phyloP scores from a whole-genome alignment of 352 stramenopile species.

The Aphanomyces cochlioides region DNA sequence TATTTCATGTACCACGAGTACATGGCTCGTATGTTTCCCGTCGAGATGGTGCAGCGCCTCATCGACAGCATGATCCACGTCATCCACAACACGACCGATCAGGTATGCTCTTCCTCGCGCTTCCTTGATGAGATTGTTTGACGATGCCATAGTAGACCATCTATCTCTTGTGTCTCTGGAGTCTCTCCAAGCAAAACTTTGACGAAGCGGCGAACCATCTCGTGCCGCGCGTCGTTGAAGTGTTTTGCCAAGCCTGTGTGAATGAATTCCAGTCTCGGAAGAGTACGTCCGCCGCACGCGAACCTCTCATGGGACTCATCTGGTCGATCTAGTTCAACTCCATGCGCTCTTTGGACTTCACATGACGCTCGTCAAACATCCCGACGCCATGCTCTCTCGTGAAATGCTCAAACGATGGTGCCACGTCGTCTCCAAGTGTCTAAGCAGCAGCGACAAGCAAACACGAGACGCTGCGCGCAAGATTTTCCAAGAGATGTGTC shows the following conservation, averaged over 20 bases:
- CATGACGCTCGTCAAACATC: slow-evolving; percentile 13
- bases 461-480: slow-evolving; percentile 22
- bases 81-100: slow-evolving; percentile 22
- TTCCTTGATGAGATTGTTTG: neutral
- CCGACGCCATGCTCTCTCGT: neutral
- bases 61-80: slow-evolving; percentile 15
- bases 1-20: slow-evolving; percentile 31
- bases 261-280: slow-evolving; percentile 25
- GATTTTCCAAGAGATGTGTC: slow-evolving; percentile 14
- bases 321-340: slow-evolving; percentile 16
- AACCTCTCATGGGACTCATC: neutral
- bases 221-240: slow-evolving; percentile 22
- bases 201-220: slow-evolving; percentile 18
- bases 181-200: slow-evolving; percentile 25
- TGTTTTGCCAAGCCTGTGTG: slow-evolving; percentile 19
- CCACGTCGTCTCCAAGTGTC: slow-evolving; percentile 24
- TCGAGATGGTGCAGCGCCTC: neutral
- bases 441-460: slow-evolving; percentile 13
- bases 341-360: slow-evolving; percentile 21
- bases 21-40: neutral
- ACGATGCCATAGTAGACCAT: slow-evolving; percentile 16
- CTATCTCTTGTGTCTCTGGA: slow-evolving; percentile 21
- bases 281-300: slow-evolving; percentile 6
- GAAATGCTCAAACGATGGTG: slow-evolving; percentile 14
- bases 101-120: slow-evolving; percentile 11